Evolutionary conservation across 2,329 filamentous ascomycete genomes (phyloP), one percentile per base, ranked within the genome.

Genomic region (Aquanectria penicillioides): DNA sequence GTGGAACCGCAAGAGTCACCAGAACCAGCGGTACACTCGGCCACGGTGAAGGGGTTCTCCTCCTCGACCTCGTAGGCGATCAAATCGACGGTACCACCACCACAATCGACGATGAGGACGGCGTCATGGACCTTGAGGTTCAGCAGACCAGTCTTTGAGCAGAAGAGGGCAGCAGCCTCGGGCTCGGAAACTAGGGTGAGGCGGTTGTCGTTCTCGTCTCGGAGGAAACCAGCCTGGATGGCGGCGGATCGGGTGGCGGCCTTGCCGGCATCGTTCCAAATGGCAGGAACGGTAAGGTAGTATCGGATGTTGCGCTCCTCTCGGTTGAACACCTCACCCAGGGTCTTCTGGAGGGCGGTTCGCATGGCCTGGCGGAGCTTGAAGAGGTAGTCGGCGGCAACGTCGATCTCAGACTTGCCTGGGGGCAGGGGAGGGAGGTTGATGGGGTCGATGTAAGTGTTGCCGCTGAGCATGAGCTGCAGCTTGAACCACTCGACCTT

Each of bases 401-500:
- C 95, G 78, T 99, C 95, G 78, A 98, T 97, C 80, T 98, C 95
- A 22, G 94, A 97, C 83, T 98, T 98, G 78, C 95, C 95, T 40
- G 94, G 94, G 43, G 95, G 95, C 75, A 98, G 91, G 65, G 95
- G 95, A 43, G 95, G 95, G 67, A 99, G 87, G 85, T 98, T 98
- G 81, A 98, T 98, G 62, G 95, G 95, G 77, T 98, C 95, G 74
- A 98, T 98, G 78, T 98, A 98, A 38, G 95, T 98, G 83, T 98
- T 98, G 64, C 95, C 95, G 59, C 93, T 97, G 63, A 97, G 86
- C 95, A 98, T 98, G 56, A 99, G 88, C 81, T 99, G 95, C 68
- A 99, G 86, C 83, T 98, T 98, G 86, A 99, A 98, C 95, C 95
- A 99, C 81, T 98, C 95, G 20, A 98, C 94, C 81, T 98, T 98